Evolutionary conservation across 164 flowering plant species (phyloP), one percentile per base, ranked within the genome.

Genomic region (Houttuynia cordata): DNA sequence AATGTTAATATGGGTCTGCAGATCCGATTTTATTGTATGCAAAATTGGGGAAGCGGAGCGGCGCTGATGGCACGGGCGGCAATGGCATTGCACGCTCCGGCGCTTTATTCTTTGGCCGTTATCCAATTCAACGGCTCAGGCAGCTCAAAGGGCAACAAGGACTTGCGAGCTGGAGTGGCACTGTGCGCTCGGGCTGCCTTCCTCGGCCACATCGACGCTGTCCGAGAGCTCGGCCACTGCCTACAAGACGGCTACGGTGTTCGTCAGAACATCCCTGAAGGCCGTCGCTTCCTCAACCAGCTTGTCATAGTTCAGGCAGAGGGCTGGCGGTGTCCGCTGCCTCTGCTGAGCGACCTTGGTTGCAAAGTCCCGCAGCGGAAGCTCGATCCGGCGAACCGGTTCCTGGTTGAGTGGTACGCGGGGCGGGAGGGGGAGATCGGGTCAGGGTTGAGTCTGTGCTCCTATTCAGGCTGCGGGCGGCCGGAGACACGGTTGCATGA

Each of bases 101-200:
- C 93, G 5, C 77, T 91, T 0, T 87, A 87, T 74, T 81, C 96
- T 3, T 74, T 91, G 17, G 86, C 97, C 17, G 85, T 91, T 49
- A 82, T 91, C 51, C 97, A 86, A 64, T 91, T 91, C 78, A 91
- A 90, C 78, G 94, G 97, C 51, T 83, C 95, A 68, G 86, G 94
- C 12, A 81, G 82, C 47, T 62, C 83, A 7, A 86, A 80, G 67
- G 72, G 52, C 67, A 83, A 78, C 66, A 88, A 81, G 67, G 86
- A 88, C 58, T 80, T 85, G 10, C 76, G 83, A 22, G 89, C 92
- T 54, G 96, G 90, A 1, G 88, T 81, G 0, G 82, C 90, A 0
- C 76, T 88, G 6, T 88, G 92, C 55, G 88, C 88, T 1, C 76
- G 90, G 53, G 90, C 92, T 0, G 84, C 96, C 24, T 71, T 62